Base-by-base conservation (phyloP, 805 yeast species). In the Hanseniaspora occidentalis region DNA sequence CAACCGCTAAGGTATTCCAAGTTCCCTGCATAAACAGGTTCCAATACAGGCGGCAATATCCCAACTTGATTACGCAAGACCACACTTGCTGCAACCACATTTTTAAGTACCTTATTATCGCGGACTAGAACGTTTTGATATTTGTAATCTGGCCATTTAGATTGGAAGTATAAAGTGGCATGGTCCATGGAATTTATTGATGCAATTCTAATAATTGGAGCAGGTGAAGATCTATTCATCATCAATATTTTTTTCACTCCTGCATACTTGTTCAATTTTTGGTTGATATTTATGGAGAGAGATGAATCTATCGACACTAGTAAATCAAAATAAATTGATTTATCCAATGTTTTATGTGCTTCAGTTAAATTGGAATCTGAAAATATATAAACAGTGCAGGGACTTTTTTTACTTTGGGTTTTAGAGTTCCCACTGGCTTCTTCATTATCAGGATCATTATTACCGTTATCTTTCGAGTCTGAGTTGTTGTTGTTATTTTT, bases 131-230 rank as follows among this genome's bases (percentile, higher is more conserved):
- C 6, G 16, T 14, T 14, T 29, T 29, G 4, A 5, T 5, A 4
- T 4, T 51, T 16, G 51, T 45, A 27, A 49, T 45, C 10, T 51
- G 47, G 40, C 52, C 38, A 47, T 61, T 43, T 29, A 5, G 33
- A 29, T 9, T 29, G 33, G 64, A 76, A 71, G 50, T 69, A 63
- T 43, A 70, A 52, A 45, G 75, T 73, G 46, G 85, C 77, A 55
- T 89, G 97, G 50, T 89, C 96, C 20, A 84, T 75, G 2, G 94
- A 79, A 50, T 84, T 79, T 43, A 79, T 72, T 2, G 95, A 80
- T 3, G 84, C 75, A 19, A 89, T 62, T 27, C 89, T 63, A 20
- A 89, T 52, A 4, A 84, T 62, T 8, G 84, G 79, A 0, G 81
- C 71, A 8, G 50, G 54, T 7, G 46, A 33, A 37, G 41, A 47